These are phyloP conservation scores for Sarocladium strictum DNA, from an alignment of 2,329 filamentous ascomycete species.

Conservation along the genomic window DNA sequence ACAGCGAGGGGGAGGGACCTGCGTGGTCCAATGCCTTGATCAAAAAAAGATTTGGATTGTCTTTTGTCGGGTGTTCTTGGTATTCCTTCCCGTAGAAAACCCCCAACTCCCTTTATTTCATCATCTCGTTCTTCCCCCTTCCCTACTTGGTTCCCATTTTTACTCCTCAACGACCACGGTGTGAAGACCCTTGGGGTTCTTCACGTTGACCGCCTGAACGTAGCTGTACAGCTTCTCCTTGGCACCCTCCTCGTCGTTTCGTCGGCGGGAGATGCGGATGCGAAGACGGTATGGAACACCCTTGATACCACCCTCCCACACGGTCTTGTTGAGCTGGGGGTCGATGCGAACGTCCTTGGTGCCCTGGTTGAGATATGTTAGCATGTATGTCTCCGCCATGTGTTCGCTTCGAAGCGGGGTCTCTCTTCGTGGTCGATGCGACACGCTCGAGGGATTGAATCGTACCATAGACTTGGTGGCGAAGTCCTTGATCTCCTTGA, in stretches of 20 bases:
- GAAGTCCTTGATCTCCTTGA: slow-evolving; percentile 99
- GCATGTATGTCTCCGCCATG: slow-evolving; percentile 8
- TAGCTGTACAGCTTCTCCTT: slow-evolving; percentile 99
- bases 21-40: slow-evolving; percentile 18
- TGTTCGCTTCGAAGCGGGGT: neutral
- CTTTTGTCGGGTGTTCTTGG: neutral
- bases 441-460: slow-evolving; percentile 9
- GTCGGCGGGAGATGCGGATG: slow-evolving; percentile 97
- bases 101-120: slow-evolving; percentile 2
- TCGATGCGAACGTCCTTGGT: slow-evolving; percentile 96
- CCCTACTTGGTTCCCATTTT: slow-evolving; percentile 21
- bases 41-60: slow-evolving; percentile 8
- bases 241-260: slow-evolving; percentile 99
- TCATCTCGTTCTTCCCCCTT: slow-evolving; percentile 14
- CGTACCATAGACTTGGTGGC: slow-evolving; percentile 94
- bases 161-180: slow-evolving; percentile 81
- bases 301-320: slow-evolving; percentile 99
- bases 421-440: neutral
- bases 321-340: slow-evolving; percentile 99
- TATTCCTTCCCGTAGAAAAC: slow-evolving; percentile 5
- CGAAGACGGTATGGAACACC: slow-evolving; percentile 96
- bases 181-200: slow-evolving; percentile 96
- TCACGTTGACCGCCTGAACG: slow-evolving; percentile 99
- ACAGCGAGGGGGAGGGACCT: neutral
- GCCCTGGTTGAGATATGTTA: slow-evolving; percentile 53